Evolutionary conservation across 306 rosid genomes (phyloP).

Genomic region (Aeschynomene evenia): DNA sequence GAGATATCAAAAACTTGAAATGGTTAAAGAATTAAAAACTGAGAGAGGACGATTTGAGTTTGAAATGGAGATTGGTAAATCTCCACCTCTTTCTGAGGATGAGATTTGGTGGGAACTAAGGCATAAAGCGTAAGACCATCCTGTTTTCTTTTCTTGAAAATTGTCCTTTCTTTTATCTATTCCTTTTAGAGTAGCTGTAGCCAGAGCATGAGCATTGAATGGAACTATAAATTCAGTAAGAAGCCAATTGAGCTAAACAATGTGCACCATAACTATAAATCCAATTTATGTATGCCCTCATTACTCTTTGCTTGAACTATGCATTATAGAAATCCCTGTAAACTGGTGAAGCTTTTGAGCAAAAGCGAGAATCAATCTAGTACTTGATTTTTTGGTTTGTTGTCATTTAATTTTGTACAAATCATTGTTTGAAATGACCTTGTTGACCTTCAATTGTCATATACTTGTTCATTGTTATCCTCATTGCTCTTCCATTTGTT

Average conservation of each 20-base stretch:
- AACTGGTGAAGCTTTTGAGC: slow-evolving; percentile 17
- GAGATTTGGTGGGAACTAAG: slow-evolving; percentile 85
- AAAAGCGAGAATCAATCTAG: slow-evolving; percentile 19
- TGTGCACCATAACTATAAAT: background rate
- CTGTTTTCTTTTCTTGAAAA: slow-evolving; percentile 18
- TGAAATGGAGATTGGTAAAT: slow-evolving; percentile 89
- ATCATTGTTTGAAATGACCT: slow-evolving; percentile 16
- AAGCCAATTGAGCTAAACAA: background rate
- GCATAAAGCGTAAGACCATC: slow-evolving; percentile 71
- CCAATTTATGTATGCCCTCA: background rate
- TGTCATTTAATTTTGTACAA: background rate
- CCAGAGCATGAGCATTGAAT: slow-evolving; percentile 17
- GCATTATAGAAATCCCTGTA: slow-evolving; percentile 7
- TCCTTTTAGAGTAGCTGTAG: slow-evolving; percentile 2
- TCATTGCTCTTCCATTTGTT: slow-evolving; percentile 32
- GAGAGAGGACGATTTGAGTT: slow-evolving; percentile 71
- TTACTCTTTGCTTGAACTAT: slow-evolving; percentile 9
- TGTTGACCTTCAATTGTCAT: slow-evolving; percentile 16
- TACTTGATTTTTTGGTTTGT: slow-evolving; percentile 16
- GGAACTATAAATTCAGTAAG: slow-evolving; percentile 13
- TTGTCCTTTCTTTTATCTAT: slow-evolving; percentile 18
- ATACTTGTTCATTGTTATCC: slow-evolving; percentile 24
- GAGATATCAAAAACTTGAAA: slow-evolving; percentile 83
- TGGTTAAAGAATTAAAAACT: slow-evolving; percentile 61
- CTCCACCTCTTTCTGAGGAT: slow-evolving; percentile 95